Conservation (phyloP, 768 basidiomycete genomes). For the Lanmaoa rubissima region DNA sequence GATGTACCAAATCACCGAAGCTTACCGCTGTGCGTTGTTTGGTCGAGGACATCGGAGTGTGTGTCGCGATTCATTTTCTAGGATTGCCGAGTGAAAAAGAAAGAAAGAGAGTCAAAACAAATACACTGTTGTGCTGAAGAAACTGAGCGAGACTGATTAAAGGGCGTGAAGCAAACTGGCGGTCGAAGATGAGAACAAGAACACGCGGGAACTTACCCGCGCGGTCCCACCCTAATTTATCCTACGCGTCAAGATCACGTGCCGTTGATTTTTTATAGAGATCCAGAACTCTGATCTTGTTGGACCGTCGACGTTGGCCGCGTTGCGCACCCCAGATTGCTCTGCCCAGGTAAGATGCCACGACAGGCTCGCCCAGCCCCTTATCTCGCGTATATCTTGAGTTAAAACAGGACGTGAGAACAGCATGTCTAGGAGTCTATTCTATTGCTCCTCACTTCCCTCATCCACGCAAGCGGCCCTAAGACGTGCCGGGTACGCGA, state of each 20-base stretch:
- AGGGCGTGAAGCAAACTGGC: conserved; percentile 27
- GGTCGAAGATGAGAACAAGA: conserved; percentile 26
- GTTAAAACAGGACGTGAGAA: background rate
- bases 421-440: conserved; percentile 40
- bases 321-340: conserved; percentile 1
- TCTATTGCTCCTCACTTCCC: conserved; percentile 46
- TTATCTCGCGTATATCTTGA: background rate
- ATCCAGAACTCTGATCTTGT: background rate
- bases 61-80: conserved; percentile 31
- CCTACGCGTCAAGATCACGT: conserved; percentile 30
- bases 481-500: conserved; percentile 55
- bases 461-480: conserved; percentile 46
- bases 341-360: conserved; percentile 7
- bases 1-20: background rate
- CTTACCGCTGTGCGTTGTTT: conserved; percentile 32
- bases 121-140: background rate
- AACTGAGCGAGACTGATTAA: conserved; percentile 11
- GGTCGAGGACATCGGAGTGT: conserved; percentile 45
- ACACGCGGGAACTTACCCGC: conserved; percentile 24
- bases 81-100: conserved; percentile 13
- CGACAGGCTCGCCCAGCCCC: background rate
- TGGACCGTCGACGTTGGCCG: background rate
- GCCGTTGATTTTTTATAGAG: conserved; percentile 13
- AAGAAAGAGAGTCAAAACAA: conserved; percentile 13
- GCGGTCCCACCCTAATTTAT: conserved; percentile 23